phyloP scores from a whole-genome alignment of 2,329 filamentous ascomycete species.

The Lasiodiplodia sp. region DNA sequence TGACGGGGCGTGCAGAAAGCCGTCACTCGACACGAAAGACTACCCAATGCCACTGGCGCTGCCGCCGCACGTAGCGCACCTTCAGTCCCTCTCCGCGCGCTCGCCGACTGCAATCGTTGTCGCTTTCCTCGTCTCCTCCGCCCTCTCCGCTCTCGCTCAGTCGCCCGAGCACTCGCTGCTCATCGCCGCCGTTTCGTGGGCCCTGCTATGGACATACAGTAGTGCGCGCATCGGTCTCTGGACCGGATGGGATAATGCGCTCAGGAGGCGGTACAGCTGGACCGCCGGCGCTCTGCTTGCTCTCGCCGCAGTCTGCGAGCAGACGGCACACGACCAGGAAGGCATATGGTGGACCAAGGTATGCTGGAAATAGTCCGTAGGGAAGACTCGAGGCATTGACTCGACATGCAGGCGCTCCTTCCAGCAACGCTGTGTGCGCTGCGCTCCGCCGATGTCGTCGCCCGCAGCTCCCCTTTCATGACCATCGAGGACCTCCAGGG shows the following conservation, averaged over 20 bases:
- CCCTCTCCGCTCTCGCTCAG: constrained; percentile 18
- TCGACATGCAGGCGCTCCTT: constrained; percentile 41
- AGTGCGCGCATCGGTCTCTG: constrained; percentile 44
- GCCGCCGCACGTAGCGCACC: constrained; percentile 31
- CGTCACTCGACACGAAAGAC: constrained; percentile 24
- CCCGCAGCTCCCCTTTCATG: constrained; percentile 37
- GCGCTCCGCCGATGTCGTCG: constrained; percentile 34
- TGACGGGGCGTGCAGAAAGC: constrained; percentile 29
- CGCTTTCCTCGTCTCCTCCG: constrained; percentile 25
- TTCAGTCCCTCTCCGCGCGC: constrained; percentile 26
- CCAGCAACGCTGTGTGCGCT: constrained; percentile 43
- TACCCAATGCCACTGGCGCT: constrained; percentile 31
- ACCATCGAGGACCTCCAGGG: constrained; percentile 37
- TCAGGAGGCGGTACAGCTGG: constrained; percentile 45
- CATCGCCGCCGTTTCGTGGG: constrained; percentile 53
- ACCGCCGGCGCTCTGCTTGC: constrained; percentile 52
- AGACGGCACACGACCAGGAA: constrained; percentile 52
- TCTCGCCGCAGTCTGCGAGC: constrained; percentile 53
- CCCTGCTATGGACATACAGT: constrained; percentile 46
- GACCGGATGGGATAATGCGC: constrained; percentile 38
- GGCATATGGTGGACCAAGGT: constrained; percentile 58
- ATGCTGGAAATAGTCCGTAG: background rate
- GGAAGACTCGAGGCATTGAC: constrained; percentile 23
- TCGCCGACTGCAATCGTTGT: constrained; percentile 19
- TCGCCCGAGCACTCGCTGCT: constrained; percentile 49